Evolutionary conservation across 352 stramenopile genomes (phyloP).

Genomic region (Globisporangium splendens): DNA sequence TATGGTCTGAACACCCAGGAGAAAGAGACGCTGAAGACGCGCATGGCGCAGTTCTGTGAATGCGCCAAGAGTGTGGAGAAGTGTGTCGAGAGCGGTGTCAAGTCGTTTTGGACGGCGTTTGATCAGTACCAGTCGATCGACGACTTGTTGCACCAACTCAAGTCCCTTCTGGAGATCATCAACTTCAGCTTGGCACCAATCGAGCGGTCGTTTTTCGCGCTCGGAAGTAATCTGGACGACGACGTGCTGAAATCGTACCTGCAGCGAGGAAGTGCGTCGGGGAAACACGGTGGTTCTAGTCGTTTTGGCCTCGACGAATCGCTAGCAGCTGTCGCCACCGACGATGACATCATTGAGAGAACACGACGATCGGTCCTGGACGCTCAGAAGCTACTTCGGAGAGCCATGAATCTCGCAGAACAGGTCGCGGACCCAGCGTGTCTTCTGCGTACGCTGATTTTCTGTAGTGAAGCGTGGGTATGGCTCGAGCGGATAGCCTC

Average conservation of each 20-base stretch:
- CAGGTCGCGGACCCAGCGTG: constrained; percentile 54
- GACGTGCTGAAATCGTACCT: constrained; percentile 43
- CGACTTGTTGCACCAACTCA: constrained; percentile 70
- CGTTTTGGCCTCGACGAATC: background rate
- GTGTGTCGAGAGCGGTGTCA: constrained; percentile 44
- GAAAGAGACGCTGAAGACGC: constrained; percentile 43
- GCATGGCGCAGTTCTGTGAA: constrained; percentile 50
- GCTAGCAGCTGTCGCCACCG: constrained; percentile 1
- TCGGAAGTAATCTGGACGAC: constrained; percentile 67
- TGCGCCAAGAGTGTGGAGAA: constrained; percentile 40
- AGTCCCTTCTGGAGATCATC: constrained; percentile 68
- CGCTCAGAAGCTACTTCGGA: constrained; percentile 61
- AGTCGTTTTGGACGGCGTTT: constrained; percentile 61
- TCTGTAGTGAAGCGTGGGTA: constrained; percentile 68
- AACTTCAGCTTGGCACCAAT: constrained; percentile 63
- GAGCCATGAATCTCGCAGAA: constrained; percentile 57
- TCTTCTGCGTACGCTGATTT: constrained; percentile 62
- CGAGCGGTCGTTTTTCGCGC: constrained; percentile 61
- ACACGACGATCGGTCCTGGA: constrained; percentile 59
- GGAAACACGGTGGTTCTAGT: constrained; percentile 1
- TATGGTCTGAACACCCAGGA: constrained; percentile 66
- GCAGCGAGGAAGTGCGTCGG: constrained; percentile 1
- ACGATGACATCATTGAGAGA: constrained; percentile 56
- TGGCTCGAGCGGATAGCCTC: constrained; percentile 73
- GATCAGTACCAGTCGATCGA: constrained; percentile 71